Evolutionary conservation across 1,139 yeast genomes (phyloP), one percentile per base, ranked within the genome.

Genomic region (Debaryomyces singareniensis): DNA sequence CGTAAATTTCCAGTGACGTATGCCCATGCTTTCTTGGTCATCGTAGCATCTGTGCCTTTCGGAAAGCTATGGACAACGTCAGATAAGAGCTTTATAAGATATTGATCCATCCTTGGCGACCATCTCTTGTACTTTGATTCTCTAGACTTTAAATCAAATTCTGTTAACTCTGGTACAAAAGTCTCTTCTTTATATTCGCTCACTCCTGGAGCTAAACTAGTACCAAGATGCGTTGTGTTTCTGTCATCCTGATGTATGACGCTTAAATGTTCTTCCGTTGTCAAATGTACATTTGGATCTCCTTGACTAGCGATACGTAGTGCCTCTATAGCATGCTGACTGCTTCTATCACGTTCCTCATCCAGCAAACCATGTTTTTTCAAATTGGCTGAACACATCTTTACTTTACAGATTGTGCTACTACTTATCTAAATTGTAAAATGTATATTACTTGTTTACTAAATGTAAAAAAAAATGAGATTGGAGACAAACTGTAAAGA

Each of bases 91-190:
- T 53, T 56, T 27, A 62, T 49, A 15, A 62, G 45, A 33, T 37
- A 57, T 34, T 55, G 63, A 36, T 62, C 69, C 68, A 62, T 62
- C 25, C 49, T 49, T 1, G 68, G 65, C 0, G 66, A 50, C 69
- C 69, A 62, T 39, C 69, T 35, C 29, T 58, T 52, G 41, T 62
- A 62, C 35, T 62, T 62, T 5, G 68, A 56, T 29, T 59, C 66
- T 28, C 52, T 50, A 4, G 63, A 55, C 37, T 61, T 61, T 36
- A 59, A 42, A 32, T 61, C 68, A 31, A 46, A 56, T 29, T 48
- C 55, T n/a, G 49, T 41, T 16, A 53, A 40, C 11, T 49, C 52
- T 13, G 26, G 43, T 5, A 21, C 24, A 11, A 25, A 24, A n/a
- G 20, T 29, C 12, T 23, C 15, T 12, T 24, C 29, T 15, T 29